Percentiles rank a stretch among this genome's conserved stretches.
phyloP scores from a whole-genome alignment of 257 asterid genomes.

The Eustoma russellianum region DNA sequence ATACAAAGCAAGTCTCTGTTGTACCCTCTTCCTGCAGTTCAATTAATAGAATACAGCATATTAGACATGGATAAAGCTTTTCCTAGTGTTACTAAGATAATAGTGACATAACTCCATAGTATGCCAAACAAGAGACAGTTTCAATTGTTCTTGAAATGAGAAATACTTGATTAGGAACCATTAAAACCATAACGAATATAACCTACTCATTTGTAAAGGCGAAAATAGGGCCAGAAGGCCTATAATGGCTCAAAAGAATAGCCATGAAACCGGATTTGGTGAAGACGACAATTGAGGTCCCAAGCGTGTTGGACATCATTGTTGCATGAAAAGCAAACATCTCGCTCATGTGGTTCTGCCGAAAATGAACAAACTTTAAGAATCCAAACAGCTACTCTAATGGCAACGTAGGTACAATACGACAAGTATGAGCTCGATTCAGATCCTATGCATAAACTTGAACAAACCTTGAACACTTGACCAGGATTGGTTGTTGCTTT shows the following conservation, averaged over 20 bases:
- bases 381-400: too few relatives aligned
- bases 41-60: not conserved
- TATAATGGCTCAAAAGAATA: slow-evolving; percentile 79
- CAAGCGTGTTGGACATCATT: slow-evolving; percentile 93
- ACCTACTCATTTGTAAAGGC: slow-evolving; percentile 98
- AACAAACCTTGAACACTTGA: slow-evolving; percentile 74
- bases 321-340: slow-evolving; percentile 99
- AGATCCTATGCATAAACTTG: slow-evolving; percentile 2
- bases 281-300: slow-evolving; percentile 88
- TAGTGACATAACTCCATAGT: too few relatives aligned
- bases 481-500: slow-evolving; percentile 74
- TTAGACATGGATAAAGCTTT: too few relatives aligned
- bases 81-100: too few relatives aligned
- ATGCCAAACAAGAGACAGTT: too few relatives aligned
- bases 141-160: too few relatives aligned
- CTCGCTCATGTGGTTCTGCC: slow-evolving; percentile 97
- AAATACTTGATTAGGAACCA: too few relatives aligned
- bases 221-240: slow-evolving; percentile 92
- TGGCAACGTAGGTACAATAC: not conserved
- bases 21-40: slow-evolving; percentile 73
- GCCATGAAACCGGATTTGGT: slow-evolving; percentile 97
- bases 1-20: slow-evolving; percentile 83
- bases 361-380: slow-evolving; percentile 11
- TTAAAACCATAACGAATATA: not conserved
- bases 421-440: not conserved